Base-by-base conservation (phyloP, 768 basidiomycete species). In the Rhizopogon sp. region DNA sequence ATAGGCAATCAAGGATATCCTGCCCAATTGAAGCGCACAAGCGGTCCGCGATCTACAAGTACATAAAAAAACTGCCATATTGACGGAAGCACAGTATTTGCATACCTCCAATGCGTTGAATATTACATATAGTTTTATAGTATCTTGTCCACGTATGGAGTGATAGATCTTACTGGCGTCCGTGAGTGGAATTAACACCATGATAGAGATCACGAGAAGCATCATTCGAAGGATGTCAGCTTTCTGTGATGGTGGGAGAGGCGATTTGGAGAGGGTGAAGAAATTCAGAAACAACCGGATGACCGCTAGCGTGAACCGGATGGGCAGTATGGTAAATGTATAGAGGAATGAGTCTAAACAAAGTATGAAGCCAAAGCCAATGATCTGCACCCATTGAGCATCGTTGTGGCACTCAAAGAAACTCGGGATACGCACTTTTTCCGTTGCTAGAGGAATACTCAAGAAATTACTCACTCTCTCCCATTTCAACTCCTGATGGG, bases 131-230 rank as follows among this genome's bases (percentile, higher is more conserved):
- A 99, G 72, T 74, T 98, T 99, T 74, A 99, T 96, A 2, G 93
- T 97, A 62, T 99, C 97, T 70, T 98, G 97, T 0, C 95, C 96
- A 20, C 97, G 85, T 53, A 99, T 98, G 14, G 88, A 88, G 64
- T 99, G 97, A 63, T 99, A 99, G 61, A 99, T 96, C 75, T 95
- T 94, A 71, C 93, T 96, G 9, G 93, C 90, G 66, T 99, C 96
- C 6, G 95, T 94, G 40, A 94, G 78, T 2, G 89, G 86, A 35
- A 85, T 79, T 5, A 98, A 76, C 20, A 95, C 78, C 16, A 84
- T 60, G 45, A 94, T 79, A 0, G 94, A 90, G 28, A 86, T 66
- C 1, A 87, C 66, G 20, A 99, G 78, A 3, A 99, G 76, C 8
- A 92, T 71, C 25, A 83, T 81, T 45, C 92, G 84, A n/a, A 97